phyloP scores from a whole-genome alignment of 2,329 filamentous ascomycete species.

The Hymenoscyphus scutula region DNA sequence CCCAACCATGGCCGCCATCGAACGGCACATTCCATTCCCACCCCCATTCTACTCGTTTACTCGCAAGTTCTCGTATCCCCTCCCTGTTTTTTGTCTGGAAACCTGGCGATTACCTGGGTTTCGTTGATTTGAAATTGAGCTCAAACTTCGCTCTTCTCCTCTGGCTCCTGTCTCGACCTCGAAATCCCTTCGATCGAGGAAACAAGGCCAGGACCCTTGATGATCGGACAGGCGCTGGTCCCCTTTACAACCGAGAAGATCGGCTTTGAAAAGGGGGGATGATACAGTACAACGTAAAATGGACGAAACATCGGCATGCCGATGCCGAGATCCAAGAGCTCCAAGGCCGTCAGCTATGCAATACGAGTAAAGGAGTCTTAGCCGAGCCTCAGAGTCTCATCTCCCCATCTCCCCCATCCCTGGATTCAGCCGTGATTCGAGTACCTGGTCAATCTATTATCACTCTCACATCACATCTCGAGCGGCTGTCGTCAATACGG shows the following conservation, averaged over 20 bases:
- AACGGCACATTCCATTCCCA: neutral
- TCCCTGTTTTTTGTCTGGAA: too few species aligned
- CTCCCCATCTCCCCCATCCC: slow-evolving; percentile 1
- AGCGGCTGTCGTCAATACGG: too few species aligned
- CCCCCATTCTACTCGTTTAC: neutral
- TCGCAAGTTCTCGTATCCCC: too few species aligned
- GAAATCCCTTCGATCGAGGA: too few species aligned
- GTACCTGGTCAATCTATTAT: neutral
- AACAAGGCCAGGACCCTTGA: too few species aligned
- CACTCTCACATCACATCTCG: neutral
- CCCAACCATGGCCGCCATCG: too few species aligned
- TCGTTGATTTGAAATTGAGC: too few species aligned
- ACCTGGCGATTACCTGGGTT: neutral
- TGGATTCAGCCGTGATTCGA: neutral
- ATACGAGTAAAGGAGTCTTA: neutral
- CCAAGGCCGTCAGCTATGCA: neutral
- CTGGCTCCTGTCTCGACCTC: too few species aligned
- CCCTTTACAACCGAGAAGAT: neutral
- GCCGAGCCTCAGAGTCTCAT: neutral
- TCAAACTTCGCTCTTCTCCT: too few species aligned
- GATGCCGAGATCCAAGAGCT: neutral
- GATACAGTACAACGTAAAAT: too few species aligned
- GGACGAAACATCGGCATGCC: neutral
- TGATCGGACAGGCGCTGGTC: too few species aligned
- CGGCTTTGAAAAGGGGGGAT: neutral